A percentile compares a stretch with the other conserved stretches of the same genome.
Conservation (phyloP, 1,284 basidiomycete genomes). For the Puccinia brachypodii region DNA sequence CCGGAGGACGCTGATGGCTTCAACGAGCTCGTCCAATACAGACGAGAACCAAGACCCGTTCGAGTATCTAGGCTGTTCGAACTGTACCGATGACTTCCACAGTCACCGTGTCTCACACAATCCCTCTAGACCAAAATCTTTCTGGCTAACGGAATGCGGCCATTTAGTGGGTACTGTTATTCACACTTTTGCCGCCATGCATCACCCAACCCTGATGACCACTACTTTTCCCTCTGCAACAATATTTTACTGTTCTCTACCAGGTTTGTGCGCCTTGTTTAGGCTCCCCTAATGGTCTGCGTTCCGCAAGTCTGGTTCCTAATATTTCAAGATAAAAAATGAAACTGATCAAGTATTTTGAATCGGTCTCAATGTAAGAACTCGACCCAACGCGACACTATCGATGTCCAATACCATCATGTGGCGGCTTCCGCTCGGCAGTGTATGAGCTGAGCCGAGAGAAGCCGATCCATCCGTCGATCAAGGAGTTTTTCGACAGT, state of each 20-base stretch:
- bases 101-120: neutral
- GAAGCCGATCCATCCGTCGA: conserved; percentile 2
- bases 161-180: conserved; percentile 14
- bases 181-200: neutral
- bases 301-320: neutral
- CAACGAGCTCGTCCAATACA: neutral
- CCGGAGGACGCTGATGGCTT: neutral
- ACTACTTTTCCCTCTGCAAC: neutral
- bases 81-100: conserved; percentile 23
- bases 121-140: neutral
- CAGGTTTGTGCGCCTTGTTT: conserved; percentile 37
- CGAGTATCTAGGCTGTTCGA: conserved; percentile 40
- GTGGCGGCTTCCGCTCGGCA: neutral
- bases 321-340: neutral
- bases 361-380: neutral
- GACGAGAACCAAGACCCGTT: conserved; percentile 18
- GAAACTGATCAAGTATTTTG: neutral
- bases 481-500: conserved; percentile 21
- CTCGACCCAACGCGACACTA: neutral
- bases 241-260: neutral
- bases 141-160: conserved; percentile 44
- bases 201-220: neutral
- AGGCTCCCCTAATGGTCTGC: conserved; percentile 12
- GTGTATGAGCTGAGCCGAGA: conserved; percentile 1
- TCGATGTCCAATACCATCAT: conserved; percentile 26